These are phyloP conservation scores for Lactifluus subvellereus DNA, from an alignment of 768 basidiomycete species.

Conservation along the genomic window DNA sequence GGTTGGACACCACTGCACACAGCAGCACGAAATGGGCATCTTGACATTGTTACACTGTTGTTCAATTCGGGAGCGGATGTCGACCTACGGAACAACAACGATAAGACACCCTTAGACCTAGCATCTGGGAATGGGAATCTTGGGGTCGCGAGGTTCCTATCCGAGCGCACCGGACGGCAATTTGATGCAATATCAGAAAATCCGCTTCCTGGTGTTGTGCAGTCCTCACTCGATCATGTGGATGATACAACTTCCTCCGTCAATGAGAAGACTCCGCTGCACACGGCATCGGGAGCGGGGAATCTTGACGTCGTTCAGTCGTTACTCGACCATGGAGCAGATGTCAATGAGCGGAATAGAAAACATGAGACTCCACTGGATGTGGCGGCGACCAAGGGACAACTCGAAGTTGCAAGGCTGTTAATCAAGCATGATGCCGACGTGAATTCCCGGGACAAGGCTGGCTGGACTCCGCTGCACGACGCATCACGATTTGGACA, in stretches of 20 bases:
- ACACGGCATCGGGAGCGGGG: no score
- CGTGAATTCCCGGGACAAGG: not conserved
- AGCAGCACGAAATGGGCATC: not conserved
- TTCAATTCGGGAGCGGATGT: not conserved
- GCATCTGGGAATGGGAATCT: not conserved
- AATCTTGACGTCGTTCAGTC: no score
- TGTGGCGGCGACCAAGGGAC: not conserved
- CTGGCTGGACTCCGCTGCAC: not conserved
- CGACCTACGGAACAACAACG: not conserved
- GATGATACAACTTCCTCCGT: no score
- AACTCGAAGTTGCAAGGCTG: no score
- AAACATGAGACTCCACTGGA: no score
- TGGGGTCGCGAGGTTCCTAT: not conserved
- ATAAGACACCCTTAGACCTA: not conserved
- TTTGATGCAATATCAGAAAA: not conserved
- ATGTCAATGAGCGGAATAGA: no score
- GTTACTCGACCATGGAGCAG: no score
- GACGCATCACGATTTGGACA: not conserved
- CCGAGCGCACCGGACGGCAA: not conserved
- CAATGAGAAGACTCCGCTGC: no score
- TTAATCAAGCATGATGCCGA: not conserved
- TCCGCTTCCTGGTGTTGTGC: no score
- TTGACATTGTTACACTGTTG: not conserved
- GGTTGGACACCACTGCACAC: not conserved
- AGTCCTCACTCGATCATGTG: no score